Conservation (phyloP, 306 rosid species). For the Fragaria iinumae region DNA sequence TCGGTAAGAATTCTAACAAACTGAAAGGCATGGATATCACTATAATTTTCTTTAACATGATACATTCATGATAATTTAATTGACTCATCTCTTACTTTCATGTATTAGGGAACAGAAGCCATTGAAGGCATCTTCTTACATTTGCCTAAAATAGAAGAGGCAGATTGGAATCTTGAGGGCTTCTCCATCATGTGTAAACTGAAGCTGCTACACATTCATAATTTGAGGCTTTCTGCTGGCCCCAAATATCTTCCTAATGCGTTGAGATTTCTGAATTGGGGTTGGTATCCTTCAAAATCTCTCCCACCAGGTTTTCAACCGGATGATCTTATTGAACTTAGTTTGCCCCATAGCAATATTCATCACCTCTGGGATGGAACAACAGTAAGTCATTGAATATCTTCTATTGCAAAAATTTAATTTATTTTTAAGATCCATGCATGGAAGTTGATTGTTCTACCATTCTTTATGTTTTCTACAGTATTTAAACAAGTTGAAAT, state of each 20-base stretch:
- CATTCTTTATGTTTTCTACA: not conserved
- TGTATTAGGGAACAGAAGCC: not conserved
- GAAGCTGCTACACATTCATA: not conserved
- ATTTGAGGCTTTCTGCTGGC: not conserved
- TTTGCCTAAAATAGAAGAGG: not conserved
- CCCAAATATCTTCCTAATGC: not conserved
- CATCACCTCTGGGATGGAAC: not conserved
- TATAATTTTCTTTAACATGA: not conserved
- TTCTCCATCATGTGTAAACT: not conserved
- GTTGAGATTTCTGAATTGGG: not conserved
- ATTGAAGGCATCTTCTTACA: not conserved
- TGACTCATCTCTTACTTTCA: not conserved
- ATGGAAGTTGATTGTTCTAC: not conserved
- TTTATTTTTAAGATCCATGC: not conserved
- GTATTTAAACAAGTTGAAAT: constrained; percentile 16
- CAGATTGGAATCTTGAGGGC: not conserved
- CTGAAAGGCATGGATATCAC: not conserved
- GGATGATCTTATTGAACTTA: not conserved
- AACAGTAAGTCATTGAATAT: not conserved
- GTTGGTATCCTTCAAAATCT: constrained; percentile 11
- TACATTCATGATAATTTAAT: not conserved
- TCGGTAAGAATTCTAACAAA: not conserved
- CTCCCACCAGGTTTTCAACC: constrained; percentile 1
- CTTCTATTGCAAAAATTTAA: not conserved
- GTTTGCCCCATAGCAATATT: not conserved